phyloP scores from a whole-genome alignment of 2,329 filamentous ascomycete species.

The Hirsutella minnesotensis region DNA sequence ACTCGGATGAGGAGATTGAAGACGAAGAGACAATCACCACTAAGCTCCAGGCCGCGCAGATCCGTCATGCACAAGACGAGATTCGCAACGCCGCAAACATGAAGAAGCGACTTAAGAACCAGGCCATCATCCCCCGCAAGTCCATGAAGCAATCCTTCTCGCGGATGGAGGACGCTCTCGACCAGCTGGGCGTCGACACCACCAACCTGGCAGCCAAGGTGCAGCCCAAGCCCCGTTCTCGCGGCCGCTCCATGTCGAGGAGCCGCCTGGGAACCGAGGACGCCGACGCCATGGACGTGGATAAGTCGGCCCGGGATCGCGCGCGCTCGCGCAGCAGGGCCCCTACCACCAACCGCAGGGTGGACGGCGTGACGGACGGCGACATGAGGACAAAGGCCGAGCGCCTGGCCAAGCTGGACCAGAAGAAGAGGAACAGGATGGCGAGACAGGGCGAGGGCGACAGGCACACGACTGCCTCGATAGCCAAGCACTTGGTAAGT shows the following conservation, averaged over 20 bases:
- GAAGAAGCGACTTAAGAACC: slow-evolving; percentile 96
- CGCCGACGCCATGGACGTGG: slow-evolving; percentile 66
- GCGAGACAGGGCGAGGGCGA: slow-evolving; percentile 94
- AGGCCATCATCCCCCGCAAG: slow-evolving; percentile 80
- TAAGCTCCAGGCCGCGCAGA: slow-evolving; percentile 83
- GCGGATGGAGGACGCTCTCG: slow-evolving; percentile 76
- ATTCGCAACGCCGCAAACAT: slow-evolving; percentile 92
- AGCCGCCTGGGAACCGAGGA: slow-evolving; percentile 52
- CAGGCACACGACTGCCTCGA: slow-evolving; percentile 68
- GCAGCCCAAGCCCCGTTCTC: slow-evolving; percentile 48
- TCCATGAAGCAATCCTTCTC: slow-evolving; percentile 70
- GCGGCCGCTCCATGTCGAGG: slow-evolving; percentile 59
- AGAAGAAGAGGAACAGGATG: slow-evolving; percentile 99
- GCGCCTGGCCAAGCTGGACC: slow-evolving; percentile 73
- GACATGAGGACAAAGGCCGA: slow-evolving; percentile 65
- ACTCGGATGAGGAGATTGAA: slow-evolving; percentile 70
- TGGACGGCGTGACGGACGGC: slow-evolving; percentile 65
- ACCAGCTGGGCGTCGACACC: slow-evolving; percentile 77
- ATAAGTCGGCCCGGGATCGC: slow-evolving; percentile 43
- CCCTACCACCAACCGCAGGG: slow-evolving; percentile 51
- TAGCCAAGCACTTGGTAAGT: slow-evolving; percentile 86
- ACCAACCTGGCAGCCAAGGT: slow-evolving; percentile 62
- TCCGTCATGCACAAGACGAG: slow-evolving; percentile 85
- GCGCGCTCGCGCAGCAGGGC: slow-evolving; percentile 62
- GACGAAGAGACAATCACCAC: slow-evolving; percentile 83